Percentiles rank a stretch among this genome's conserved stretches.
These are phyloP conservation scores for Ceratocystis papillata DNA, from an alignment of 2,329 filamentous ascomycete genomes.

Conservation along the genomic window DNA sequence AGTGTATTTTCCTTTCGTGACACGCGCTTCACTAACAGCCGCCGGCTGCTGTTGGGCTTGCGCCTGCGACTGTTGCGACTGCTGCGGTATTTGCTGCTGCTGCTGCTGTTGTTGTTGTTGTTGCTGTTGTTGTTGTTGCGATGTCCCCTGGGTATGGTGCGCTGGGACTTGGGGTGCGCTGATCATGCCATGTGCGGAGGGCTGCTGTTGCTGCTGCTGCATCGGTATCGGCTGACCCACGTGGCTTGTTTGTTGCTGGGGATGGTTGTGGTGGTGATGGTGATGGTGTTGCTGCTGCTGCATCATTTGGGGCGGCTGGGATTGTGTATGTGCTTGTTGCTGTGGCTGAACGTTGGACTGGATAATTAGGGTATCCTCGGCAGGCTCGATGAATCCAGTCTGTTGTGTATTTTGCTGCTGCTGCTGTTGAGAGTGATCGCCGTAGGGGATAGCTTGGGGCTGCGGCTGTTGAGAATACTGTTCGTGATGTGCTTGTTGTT, in stretches of 20 bases:
- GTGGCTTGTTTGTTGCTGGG: slow-evolving; percentile 46
- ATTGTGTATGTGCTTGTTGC: slow-evolving; percentile 20
- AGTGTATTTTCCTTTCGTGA: slow-evolving; percentile 96
- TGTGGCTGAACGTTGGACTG: slow-evolving; percentile 28
- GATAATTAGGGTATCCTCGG: slow-evolving; percentile 26
- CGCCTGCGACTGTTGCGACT: slow-evolving; percentile 28
- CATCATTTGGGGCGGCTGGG: slow-evolving; percentile 27
- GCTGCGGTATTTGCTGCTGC: slow-evolving; percentile 24
- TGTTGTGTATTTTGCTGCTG: slow-evolving; percentile 36
- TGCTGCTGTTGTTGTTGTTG: too few species aligned
- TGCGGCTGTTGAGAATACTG: slow-evolving; percentile 1
- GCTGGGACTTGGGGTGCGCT: slow-evolving; percentile 41
- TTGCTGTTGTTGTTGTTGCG: slow-evolving; percentile 30
- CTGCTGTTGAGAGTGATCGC: slow-evolving; percentile 32
- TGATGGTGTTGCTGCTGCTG: background rate
- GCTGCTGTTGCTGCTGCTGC: slow-evolving; percentile 18
- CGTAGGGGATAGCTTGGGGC: background rate
- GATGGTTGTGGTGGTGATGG: slow-evolving; percentile 32
- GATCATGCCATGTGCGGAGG: slow-evolving; percentile 36
- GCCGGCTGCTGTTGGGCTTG: slow-evolving; percentile 24
- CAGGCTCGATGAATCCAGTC: slow-evolving; percentile 21
- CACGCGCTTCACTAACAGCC: slow-evolving; percentile 39
- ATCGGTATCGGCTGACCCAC: slow-evolving; percentile 17
- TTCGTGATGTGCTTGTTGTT: slow-evolving; percentile 18
- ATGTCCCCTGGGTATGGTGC: slow-evolving; percentile 49